These are phyloP conservation scores for Yarrowia divulgata DNA, from an alignment of 805 yeast species.

Conservation along the genomic window DNA sequence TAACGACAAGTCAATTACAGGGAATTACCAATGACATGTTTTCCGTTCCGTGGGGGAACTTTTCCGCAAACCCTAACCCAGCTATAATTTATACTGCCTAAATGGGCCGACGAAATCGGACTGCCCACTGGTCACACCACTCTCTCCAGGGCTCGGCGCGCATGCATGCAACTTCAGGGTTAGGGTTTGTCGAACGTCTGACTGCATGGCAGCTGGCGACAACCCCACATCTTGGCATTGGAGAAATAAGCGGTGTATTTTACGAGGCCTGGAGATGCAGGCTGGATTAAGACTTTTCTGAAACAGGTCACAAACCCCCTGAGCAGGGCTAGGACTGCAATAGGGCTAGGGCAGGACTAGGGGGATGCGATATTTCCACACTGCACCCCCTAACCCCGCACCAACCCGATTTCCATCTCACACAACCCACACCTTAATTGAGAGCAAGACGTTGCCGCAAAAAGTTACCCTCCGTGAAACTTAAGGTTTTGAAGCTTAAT, in stretches of 20 bases:
- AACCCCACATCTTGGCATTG: constrained; percentile 28
- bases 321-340: no score
- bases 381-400: no score
- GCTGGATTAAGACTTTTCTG: no score
- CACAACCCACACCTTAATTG: constrained; percentile 6
- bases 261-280: background rate
- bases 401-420: no score
- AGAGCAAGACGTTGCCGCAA: constrained; percentile 24
- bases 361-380: no score
- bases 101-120: no score
- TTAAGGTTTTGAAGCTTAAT: background rate
- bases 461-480: constrained; percentile 14
- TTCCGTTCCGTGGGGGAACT: no score
- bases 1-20: no score
- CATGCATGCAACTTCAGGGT: background rate
- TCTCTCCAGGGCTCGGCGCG: background rate
- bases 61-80: background rate
- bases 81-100: background rate
- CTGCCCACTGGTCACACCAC: no score
- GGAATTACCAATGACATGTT: no score
- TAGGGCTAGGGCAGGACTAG: no score
- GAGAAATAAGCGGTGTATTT: background rate
- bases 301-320: no score
- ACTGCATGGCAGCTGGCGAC: background rate
- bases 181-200: background rate